These are phyloP conservation scores for Schizonepeta tenuifolia DNA, from an alignment of 257 asterid genomes.

Conservation along the genomic window DNA sequence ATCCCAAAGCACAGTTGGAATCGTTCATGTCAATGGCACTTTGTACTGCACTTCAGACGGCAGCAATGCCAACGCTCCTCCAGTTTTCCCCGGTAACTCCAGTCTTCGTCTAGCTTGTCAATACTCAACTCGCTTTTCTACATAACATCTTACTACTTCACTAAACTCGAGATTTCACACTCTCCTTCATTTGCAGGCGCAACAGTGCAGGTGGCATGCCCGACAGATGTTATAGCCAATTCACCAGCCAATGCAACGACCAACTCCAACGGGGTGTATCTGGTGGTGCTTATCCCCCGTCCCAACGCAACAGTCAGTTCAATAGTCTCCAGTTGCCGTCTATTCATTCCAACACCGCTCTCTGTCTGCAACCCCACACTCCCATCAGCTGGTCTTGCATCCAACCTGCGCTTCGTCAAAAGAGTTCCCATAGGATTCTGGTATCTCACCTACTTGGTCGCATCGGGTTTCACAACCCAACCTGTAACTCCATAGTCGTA, in stretches of 20 bases:
- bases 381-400: slow-evolving; percentile 25
- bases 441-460: slow-evolving; percentile 14
- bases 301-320: slow-evolving; percentile 15
- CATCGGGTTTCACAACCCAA: slow-evolving; percentile 29
- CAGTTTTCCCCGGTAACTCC: slow-evolving; percentile 43
- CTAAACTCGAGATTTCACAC: neutral
- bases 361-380: slow-evolving; percentile 29
- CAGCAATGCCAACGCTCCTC: slow-evolving; percentile 37
- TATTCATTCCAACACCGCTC: slow-evolving; percentile 33
- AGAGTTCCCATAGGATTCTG: neutral
- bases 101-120: neutral
- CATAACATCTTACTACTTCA: no score
- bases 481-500: neutral
- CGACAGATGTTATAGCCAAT: neutral
- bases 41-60: slow-evolving; percentile 51
- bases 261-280: slow-evolving; percentile 25
- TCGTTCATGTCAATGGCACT: slow-evolving; percentile 41
- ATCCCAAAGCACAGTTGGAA: slow-evolving; percentile 43
- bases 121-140: neutral
- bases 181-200: slow-evolving; percentile 26
- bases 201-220: slow-evolving; percentile 25
- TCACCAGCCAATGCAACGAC: slow-evolving; percentile 19
- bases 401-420: slow-evolving; percentile 24
- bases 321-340: slow-evolving; percentile 28
- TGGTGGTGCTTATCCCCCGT: slow-evolving; percentile 17